Conservation (phyloP, 2,329 filamentous ascomycete species). For the Ascosphaera pollenicola region DNA sequence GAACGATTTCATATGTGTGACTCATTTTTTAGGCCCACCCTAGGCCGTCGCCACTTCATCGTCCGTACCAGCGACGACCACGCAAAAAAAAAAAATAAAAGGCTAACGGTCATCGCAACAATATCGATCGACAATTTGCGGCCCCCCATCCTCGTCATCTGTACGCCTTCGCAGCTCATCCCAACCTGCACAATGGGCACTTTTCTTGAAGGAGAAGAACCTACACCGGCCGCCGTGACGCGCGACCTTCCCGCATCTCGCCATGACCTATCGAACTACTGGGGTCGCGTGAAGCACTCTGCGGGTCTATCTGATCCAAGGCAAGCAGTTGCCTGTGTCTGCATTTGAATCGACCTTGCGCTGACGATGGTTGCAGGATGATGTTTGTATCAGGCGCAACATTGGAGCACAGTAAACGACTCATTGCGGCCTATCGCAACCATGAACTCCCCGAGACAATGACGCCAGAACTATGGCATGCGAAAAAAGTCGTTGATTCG, state of each 20-base stretch:
- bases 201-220: too few relatives aligned
- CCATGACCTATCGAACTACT: conserved; percentile 84
- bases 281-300: conserved; percentile 79
- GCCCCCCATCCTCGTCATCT: too few relatives aligned
- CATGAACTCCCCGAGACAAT: conserved; percentile 50
- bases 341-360: too few relatives aligned
- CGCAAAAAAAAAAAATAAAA: too few relatives aligned
- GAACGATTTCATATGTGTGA: too few relatives aligned
- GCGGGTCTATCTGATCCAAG: conserved; percentile 83
- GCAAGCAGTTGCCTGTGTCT: conserved; percentile 13
- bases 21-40: too few relatives aligned
- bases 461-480: conserved; percentile 79
- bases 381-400: conserved; percentile 57
- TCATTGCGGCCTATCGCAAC: conserved; percentile 70
- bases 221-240: conserved; percentile 6
- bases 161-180: too few relatives aligned
- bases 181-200: too few relatives aligned
- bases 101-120: too few relatives aligned
- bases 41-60: too few relatives aligned
- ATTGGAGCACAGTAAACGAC: conserved; percentile 64
- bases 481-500: conserved; percentile 94
- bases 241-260: conserved; percentile 79
- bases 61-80: too few relatives aligned
- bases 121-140: too few relatives aligned
- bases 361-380: conserved; percentile 35